Evolutionary conservation across 2,329 filamentous ascomycete species (phyloP), one percentile per base, ranked within the genome.

Genomic region (Fusarium graminum): DNA sequence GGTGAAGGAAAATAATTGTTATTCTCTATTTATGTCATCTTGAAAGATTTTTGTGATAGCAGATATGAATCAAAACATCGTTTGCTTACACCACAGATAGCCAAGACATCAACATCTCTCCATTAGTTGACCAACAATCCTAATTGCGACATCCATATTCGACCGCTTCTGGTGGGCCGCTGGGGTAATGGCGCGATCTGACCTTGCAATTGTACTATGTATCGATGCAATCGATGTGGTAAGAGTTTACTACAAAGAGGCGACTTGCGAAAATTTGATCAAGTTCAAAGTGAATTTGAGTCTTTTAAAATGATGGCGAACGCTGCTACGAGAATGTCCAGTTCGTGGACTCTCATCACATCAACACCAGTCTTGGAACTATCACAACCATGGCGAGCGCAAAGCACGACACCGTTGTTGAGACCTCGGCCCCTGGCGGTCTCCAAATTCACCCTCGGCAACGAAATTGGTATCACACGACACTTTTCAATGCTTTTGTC

Each of bases 401-500:
- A 12, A 52, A 52, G 30, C 28, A 44, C 19, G 14, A 30, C 29
- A 44, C 39, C n/a, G 39, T 52, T 19, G 50, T 44, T 16, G 39
- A 52, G 30, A 30, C 50, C 30, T 40, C 17, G 22, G 39, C 50
- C 44, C 50, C 30, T 26, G 30, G 36, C n/a, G 40, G 22, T 13
- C 14, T 28, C 13, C 19, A 40, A 10, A 16, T 32, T 14, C 42
- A 39, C 16, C 42, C 34, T 13, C 25, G 22, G 11, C 42, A 39
- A 13, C 57, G 66, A 32, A 71, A 53, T 36, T 86, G 84, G 83
- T 83, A 85, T 63, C 81, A 79, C 50, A 79, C 79, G 3, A 85
- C 82, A 0, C 77, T 86, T 2, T 85, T 85, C 77, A 84, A 86
- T 68, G 83, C 83, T 38, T 81, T 81, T 45, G 76, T 86, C 16